Conservation (phyloP, 2,329 filamentous ascomycete species). For the Ascochyta lentis region DNA sequence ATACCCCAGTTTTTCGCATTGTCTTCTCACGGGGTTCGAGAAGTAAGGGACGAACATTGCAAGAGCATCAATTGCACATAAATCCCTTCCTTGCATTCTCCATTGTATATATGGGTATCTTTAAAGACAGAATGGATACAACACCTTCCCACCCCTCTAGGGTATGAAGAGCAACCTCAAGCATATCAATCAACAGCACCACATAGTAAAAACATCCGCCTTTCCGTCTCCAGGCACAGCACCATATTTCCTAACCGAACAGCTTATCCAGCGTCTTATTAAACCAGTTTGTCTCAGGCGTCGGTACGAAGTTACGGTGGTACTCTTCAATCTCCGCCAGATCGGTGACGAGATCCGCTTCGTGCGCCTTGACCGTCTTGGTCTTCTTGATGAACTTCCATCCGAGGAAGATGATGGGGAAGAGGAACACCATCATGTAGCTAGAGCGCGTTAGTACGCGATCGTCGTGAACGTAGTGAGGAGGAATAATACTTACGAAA, state of each 20-base stretch:
- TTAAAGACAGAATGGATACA: neutral
- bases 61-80: neutral
- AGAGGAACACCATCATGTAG: slow-evolving; percentile 76
- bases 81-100: neutral
- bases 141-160: neutral
- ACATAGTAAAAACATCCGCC: neutral
- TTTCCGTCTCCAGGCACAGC: neutral
- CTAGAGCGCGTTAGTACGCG: slow-evolving; percentile 27
- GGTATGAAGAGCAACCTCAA: neutral
- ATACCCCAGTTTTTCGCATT: neutral
- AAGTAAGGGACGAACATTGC: neutral
- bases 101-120: slow-evolving; percentile 1
- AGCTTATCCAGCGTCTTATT: slow-evolving; percentile 55
- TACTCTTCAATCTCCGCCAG: slow-evolving; percentile 73
- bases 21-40: neutral
- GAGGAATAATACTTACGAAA: slow-evolving; percentile 60
- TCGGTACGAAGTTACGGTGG: slow-evolving; percentile 64
- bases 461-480: neutral
- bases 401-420: slow-evolving; percentile 70
- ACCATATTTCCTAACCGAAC: slow-evolving; percentile 43
- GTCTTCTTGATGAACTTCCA: slow-evolving; percentile 77
- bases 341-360: slow-evolving; percentile 69
- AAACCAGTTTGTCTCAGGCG: slow-evolving; percentile 55
- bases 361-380: slow-evolving; percentile 60
- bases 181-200: neutral